These are phyloP conservation scores for Colletotrichum phormii DNA, from an alignment of 2,329 filamentous ascomycete species.

Conservation along the genomic window DNA sequence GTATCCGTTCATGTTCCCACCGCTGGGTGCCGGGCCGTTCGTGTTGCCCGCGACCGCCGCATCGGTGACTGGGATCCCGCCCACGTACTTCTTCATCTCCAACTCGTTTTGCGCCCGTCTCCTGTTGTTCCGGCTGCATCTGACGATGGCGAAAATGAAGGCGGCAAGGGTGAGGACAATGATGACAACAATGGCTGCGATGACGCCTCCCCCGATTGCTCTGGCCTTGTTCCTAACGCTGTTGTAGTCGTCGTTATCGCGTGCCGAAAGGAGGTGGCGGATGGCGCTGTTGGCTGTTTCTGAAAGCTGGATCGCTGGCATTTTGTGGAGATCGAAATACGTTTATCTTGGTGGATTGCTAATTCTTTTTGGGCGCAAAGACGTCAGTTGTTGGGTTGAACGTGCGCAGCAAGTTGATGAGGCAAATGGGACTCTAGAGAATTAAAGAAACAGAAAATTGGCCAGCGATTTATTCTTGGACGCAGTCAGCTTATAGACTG, in stretches of 20 bases:
- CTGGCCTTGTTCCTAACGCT: not conserved
- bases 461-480: not conserved
- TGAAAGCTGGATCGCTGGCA: not conserved
- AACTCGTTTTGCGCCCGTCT: not conserved
- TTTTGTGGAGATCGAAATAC: not conserved
- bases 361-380: not conserved
- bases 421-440: not conserved
- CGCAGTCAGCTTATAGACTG: not conserved
- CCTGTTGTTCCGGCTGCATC: not conserved
- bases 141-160: not conserved
- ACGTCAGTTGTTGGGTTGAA: not conserved
- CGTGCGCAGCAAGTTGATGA: not conserved
- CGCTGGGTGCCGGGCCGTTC: not conserved
- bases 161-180: not conserved
- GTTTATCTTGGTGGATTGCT: not conserved
- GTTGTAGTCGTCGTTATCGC: not conserved
- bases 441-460: too few species aligned
- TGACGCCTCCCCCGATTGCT: not conserved
- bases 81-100: not conserved
- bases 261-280: not conserved
- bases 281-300: not conserved
- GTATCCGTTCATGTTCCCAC: not conserved
- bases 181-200: not conserved
- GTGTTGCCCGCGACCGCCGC: not conserved
- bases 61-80: not conserved